These are phyloP conservation scores for Cystobasidium slooffiae DNA, from an alignment of 1,284 basidiomycete species.

Conservation along the genomic window DNA sequence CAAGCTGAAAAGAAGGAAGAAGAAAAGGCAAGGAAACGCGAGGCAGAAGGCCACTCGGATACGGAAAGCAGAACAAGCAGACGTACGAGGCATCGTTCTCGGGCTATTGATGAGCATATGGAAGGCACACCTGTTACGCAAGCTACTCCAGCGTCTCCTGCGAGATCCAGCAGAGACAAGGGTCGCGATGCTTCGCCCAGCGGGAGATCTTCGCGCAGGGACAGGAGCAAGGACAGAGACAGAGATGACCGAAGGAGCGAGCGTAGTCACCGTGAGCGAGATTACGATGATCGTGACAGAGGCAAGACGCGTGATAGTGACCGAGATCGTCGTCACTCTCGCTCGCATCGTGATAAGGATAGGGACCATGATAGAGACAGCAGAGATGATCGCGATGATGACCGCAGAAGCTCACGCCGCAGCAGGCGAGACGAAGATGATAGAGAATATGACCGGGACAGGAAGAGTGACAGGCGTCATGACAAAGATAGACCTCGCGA, in stretches of 20 bases:
- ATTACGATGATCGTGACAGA: conserved; percentile 41
- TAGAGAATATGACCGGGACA: conserved; percentile 42
- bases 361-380: conserved; percentile 26
- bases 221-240: conserved; percentile 12
- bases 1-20: conserved; percentile 67
- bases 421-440: conserved; percentile 46
- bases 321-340: conserved; percentile 10
- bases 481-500: not conserved
- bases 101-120: conserved; percentile 2
- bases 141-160: conserved; percentile 26
- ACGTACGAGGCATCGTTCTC: conserved; percentile 32
- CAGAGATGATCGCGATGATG: conserved; percentile 15
- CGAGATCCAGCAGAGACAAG: conserved; percentile 2
- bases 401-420: conserved; percentile 18
- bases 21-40: conserved; percentile 29
- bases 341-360: conserved; percentile 15
- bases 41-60: conserved; percentile 33
- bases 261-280: conserved; percentile 46
- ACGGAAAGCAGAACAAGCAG: conserved; percentile 40
- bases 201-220: not conserved
- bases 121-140: conserved; percentile 22
- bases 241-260: conserved; percentile 18
- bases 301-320: conserved; percentile 23
- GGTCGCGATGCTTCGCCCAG: conserved; percentile 2
- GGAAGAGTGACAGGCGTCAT: conserved; percentile 4